Base-by-base conservation (phyloP, 495 filamentous ascomycete species). In the Melanomma pulvis-pyrius region DNA sequence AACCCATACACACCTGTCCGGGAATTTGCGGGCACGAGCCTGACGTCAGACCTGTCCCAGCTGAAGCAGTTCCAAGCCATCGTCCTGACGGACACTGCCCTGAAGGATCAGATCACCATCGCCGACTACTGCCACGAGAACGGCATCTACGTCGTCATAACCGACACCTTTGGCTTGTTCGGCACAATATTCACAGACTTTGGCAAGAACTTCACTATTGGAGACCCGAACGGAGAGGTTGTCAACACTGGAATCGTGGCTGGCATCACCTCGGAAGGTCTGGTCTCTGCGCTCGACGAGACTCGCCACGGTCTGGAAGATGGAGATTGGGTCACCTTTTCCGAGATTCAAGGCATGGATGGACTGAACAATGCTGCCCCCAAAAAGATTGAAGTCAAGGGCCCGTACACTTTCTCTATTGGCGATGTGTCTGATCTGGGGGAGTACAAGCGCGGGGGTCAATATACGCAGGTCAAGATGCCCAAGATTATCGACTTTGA, bases 131-230 rank as follows among this genome's bases (percentile, higher is more conserved):
- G 92, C 77, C 96, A 97, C 78, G 75, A 88, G 61, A 93, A 97
- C 72, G 88, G 90, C 56, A 97, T 98, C 64, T 96, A 90, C 73
- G 75, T 98, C 50, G 88, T 97, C 36, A 86, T 91, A 49, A 83
- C 91, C 17, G 92, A 96, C 71, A 96, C 89, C 1, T 96, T 90
- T 68, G 96, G 96, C 57, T 82, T 99, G 32, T 99, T 99, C 77
- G 96, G 96, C 22, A 88, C 87, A 62, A 89, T 99, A 63, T 99
- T 98, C 81, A 97, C 93, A 72, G 96, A 99, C 73, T 98, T 97
- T 74, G 96, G 96, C 65, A 87, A 94, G 75, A 88, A 94, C 55
- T 98, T 98, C 76, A 88, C 90, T 9, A 83, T 92, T 39, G 87
- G 92, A 57, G 96, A 99, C 75, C 79, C 93, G 12, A 97, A 90